Percentiles rank a stretch among this genome's conserved stretches.
Conservation (phyloP, 768 basidiomycete genomes). For the Suillus hirtellus region DNA sequence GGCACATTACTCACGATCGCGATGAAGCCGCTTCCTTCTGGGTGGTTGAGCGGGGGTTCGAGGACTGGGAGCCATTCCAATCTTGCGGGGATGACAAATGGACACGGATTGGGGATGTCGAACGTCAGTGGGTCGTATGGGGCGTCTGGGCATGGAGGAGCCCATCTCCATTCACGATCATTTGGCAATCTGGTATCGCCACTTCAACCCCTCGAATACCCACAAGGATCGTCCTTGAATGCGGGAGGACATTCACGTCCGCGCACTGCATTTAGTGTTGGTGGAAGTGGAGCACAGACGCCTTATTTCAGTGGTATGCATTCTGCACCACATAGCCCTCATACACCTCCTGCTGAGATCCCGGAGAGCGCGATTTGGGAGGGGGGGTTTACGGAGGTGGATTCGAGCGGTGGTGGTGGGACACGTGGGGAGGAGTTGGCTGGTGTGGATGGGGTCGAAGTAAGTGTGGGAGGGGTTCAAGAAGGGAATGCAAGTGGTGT, state of each 20-base stretch:
- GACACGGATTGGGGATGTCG: constrained; percentile 2
- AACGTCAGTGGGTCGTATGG: background rate
- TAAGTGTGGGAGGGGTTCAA: background rate
- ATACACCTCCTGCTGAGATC: constrained; percentile 20
- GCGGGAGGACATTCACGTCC: background rate
- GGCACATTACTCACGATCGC: constrained; percentile 55
- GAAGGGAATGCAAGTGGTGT: background rate
- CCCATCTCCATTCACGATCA: background rate
- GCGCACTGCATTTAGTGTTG: background rate
- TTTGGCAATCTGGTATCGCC: background rate
- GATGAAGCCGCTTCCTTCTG: constrained; percentile 60
- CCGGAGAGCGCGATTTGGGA: constrained; percentile 45
- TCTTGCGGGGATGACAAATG: background rate
- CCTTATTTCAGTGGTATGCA: background rate
- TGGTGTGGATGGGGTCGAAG: background rate
- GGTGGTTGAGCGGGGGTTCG: constrained; percentile 32
- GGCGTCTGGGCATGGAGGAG: background rate
- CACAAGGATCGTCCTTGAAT: background rate
- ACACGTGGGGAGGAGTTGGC: background rate
- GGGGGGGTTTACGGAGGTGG: constrained; percentile 70
- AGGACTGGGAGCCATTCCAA: background rate
- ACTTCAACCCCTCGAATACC: constrained; percentile 5
- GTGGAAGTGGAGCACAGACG: background rate
- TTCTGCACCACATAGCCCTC: constrained; percentile 8
- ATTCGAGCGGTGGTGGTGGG: background rate